Evolutionary conservation across 2,329 filamentous ascomycete genomes (phyloP), one percentile per base, ranked within the genome.

Genomic region (Penicillium sp.): DNA sequence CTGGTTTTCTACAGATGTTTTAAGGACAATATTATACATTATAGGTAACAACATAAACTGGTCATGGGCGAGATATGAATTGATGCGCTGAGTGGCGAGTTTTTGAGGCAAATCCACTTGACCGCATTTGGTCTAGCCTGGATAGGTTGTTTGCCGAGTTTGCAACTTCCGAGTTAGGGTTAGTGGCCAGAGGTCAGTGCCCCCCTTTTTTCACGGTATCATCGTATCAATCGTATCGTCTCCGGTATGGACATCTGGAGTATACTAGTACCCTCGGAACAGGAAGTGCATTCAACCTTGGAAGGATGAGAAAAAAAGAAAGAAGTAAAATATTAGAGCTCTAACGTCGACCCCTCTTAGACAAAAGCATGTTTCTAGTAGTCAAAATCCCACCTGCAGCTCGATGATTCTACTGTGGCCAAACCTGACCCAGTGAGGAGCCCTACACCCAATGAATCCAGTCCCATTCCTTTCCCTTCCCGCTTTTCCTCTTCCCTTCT

Each of bases 391-490:
- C 19, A 49, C 38, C 53, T 55, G 53, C 54, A 47, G 53, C 53
- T 56, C 44, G 49, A 58, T 58, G 55, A 58, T 55, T 57, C 55
- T 44, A 55, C 55, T 45, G 55, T 58, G 55, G 55, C 55, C 55
- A 56, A 51, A 51, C 31, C 27, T 51, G 53, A 53, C 55, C 55
- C 55, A 57, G 55, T 57, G 55, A 58, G 55, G 55, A 58, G 44
- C 55, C 55, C 21, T 48, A 49, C 53, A 31, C 44, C 55, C 55
- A 58, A 41, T 54, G 48, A 57, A 54, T 55, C 49, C 42, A 50
- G 57, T 55, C 39, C 48, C 57, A 62, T 61, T 57, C 53, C 49
- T 65, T 68, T 57, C 58, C 61, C 57, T 58, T 64, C 57, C 52
- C 55, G 48, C 49, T 61, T 58, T 61, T 51, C 53, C 42, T 59